Conservation (phyloP, 257 asterid species). For the Nicotiana otophora region DNA sequence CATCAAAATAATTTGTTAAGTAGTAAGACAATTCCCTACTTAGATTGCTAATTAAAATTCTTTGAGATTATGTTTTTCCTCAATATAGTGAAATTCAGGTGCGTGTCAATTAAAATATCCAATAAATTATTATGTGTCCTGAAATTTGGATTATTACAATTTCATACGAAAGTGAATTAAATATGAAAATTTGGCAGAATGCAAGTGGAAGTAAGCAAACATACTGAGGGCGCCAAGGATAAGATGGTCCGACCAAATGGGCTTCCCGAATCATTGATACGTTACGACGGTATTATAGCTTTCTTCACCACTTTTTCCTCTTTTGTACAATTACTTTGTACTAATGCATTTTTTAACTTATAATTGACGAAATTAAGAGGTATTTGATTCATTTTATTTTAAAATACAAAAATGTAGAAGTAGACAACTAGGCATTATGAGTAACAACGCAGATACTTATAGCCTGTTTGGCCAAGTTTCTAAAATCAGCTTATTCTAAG, state of each 20-base stretch:
- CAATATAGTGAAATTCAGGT: neutral
- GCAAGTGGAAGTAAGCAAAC: slow-evolving; percentile 99
- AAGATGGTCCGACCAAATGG: slow-evolving; percentile 81
- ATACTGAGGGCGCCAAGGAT: slow-evolving; percentile 83
- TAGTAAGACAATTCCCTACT: neutral
- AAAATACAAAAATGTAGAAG: no score
- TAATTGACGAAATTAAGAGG: no score
- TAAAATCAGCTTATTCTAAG: no score
- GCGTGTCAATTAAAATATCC: neutral
- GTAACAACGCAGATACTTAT: no score
- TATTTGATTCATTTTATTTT: no score
- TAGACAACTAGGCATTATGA: no score
- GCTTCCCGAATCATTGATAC: slow-evolving; percentile 90
- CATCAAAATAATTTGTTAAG: neutral
- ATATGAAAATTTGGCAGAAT: slow-evolving; percentile 43
- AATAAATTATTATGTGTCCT: neutral
- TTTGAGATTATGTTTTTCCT: neutral
- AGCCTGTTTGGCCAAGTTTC: no score
- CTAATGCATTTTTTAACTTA: no score
- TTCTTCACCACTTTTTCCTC: no score
- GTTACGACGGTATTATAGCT: slow-evolving; percentile 65
- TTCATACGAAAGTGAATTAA: neutral
- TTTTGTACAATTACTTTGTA: no score
- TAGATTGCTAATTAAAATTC: neutral
- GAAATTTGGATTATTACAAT: neutral